A percentile compares a stretch with the other conserved stretches of the same genome.
phyloP scores from a whole-genome alignment of 1,284 basidiomycete genomes.

The Sutorius eximius region DNA sequence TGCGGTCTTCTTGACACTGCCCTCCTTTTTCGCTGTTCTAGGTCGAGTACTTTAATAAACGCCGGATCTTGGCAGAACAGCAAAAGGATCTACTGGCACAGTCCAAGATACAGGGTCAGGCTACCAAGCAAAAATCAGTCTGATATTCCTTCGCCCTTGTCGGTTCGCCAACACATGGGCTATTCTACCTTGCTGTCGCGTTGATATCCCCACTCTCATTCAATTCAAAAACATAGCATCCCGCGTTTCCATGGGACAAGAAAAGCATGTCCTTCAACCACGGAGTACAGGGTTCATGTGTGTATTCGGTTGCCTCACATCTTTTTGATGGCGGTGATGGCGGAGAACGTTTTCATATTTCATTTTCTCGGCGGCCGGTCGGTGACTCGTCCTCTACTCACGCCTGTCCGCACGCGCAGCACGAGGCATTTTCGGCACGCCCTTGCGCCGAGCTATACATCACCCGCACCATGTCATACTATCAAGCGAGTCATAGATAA shows the following conservation, averaged over 20 bases:
- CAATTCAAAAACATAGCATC: not conserved
- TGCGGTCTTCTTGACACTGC: not conserved
- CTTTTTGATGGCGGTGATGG: constrained; percentile 8
- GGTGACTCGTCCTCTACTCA: not conserved
- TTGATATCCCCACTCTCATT: constrained; percentile 5
- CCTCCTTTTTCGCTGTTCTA: constrained; percentile 28
- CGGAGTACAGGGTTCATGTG: not conserved
- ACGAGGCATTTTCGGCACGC: not conserved
- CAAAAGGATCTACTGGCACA: constrained; percentile 67
- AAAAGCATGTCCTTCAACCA: not conserved
- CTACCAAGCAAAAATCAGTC: constrained; percentile 35
- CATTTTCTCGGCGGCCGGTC: not conserved
- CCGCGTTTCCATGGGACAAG: constrained; percentile 2
- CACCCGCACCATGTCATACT: not conserved
- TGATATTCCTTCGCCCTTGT: not conserved
- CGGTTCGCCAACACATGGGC: not conserved
- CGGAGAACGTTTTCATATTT: not conserved
- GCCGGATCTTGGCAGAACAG: constrained; percentile 69
- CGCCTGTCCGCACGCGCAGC: not conserved
- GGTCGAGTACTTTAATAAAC: constrained; percentile 85
- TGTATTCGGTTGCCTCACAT: not conserved
- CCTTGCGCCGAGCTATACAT: not conserved
- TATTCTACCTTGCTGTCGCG: constrained; percentile 3
- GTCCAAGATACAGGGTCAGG: constrained; percentile 50
- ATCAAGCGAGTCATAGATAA: not conserved